Conservation (phyloP, 2,329 filamentous ascomycete species). For the Aureobasidium sp. region DNA sequence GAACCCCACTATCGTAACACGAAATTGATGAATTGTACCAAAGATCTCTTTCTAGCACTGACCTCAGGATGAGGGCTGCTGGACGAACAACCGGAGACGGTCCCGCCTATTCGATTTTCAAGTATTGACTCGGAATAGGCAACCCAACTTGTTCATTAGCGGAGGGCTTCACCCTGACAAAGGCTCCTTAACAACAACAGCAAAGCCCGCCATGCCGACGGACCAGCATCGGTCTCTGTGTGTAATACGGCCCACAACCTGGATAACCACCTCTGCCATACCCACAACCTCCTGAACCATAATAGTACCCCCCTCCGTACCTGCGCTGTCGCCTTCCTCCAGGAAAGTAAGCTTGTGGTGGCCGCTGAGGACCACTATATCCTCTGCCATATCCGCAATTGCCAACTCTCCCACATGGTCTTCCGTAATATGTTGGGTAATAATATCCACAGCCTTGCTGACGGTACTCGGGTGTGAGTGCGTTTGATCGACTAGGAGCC, state of each 20-base stretch:
- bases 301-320: neutral
- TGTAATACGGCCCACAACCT: neutral
- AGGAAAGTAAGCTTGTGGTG: neutral
- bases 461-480: neutral
- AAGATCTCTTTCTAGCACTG: neutral
- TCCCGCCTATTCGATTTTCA: neutral
- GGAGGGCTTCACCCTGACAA: neutral
- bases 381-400: neutral
- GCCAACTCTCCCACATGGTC: neutral
- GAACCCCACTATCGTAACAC: neutral
- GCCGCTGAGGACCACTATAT: neutral
- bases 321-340: neutral
- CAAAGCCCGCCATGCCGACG: neutral
- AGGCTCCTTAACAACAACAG: neutral
- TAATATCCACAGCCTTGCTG: conserved; percentile 6
- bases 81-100: neutral
- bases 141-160: neutral
- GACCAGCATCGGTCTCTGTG: neutral
- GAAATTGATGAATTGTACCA: neutral
- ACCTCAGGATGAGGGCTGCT: neutral
- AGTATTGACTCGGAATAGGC: neutral
- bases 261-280: conserved; percentile 3
- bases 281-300: neutral
- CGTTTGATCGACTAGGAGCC: neutral
- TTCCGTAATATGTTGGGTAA: neutral